A percentile compares a stretch with the other conserved stretches of the same genome.
These are phyloP conservation scores for Triticum timopheevii DNA, from an alignment of 176 grass and related monocot genomes.

Conservation along the genomic window DNA sequence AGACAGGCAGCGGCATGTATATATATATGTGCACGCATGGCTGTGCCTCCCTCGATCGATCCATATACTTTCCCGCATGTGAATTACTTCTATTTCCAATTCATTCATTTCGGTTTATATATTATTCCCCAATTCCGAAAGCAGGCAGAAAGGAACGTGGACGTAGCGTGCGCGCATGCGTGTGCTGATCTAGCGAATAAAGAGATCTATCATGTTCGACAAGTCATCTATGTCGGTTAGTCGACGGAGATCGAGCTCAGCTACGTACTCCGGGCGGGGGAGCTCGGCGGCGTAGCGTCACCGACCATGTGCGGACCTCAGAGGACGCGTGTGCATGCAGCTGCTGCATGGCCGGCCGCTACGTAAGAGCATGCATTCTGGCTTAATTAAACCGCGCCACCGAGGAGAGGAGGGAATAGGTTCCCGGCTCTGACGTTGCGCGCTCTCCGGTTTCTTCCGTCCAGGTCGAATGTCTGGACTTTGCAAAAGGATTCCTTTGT, in stretches of 20 bases:
- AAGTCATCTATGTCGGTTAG: neutral
- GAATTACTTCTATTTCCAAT: neutral
- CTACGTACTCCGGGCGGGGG: neutral
- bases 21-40: neutral
- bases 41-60: neutral
- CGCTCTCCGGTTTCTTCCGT: neutral
- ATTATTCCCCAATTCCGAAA: neutral
- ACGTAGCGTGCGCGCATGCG: neutral
- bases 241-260: neutral
- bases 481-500: neutral
- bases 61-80: neutral
- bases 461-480: neutral
- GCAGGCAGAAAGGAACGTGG: neutral
- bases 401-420: neutral
- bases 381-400: neutral
- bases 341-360: neutral
- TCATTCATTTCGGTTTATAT: neutral
- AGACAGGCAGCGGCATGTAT: too few species aligned
- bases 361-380: neutral
- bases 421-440: neutral
- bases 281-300: neutral
- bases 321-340: neutral
- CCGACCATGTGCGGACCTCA: neutral
- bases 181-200: neutral
- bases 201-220: slow-evolving; percentile 7